Evolutionary conservation across 2,329 filamentous ascomycete genomes (phyloP).

Genomic region (Plenodomus biglobosus): DNA sequence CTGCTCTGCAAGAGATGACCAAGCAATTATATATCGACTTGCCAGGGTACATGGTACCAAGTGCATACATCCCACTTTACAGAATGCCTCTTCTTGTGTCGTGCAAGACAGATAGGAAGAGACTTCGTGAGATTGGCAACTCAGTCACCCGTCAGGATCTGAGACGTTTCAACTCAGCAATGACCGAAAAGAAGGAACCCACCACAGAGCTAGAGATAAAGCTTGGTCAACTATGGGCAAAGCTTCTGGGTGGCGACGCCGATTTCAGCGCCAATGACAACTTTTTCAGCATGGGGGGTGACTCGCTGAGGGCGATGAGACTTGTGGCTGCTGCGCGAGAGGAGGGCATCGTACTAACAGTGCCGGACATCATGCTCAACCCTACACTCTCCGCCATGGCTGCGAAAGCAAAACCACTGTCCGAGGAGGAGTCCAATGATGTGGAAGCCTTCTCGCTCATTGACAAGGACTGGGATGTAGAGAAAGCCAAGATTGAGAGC

Average conservation of each 20-base stretch:
- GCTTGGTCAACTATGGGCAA: slow-evolving; percentile 35
- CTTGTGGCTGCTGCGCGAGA: slow-evolving; percentile 58
- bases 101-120: slow-evolving; percentile 42
- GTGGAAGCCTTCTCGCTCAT: slow-evolving; percentile 41
- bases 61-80: slow-evolving; percentile 40
- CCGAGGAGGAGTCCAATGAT: slow-evolving; percentile 19
- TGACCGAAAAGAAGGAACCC: slow-evolving; percentile 49
- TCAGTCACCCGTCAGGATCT: slow-evolving; percentile 37
- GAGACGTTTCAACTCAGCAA: slow-evolving; percentile 33
- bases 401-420: slow-evolving; percentile 28
- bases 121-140: slow-evolving; percentile 38
- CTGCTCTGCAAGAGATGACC: slow-evolving; percentile 32
- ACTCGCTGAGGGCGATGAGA: slow-evolving; percentile 57
- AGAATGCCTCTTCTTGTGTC: slow-evolving; percentile 42
- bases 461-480: slow-evolving; percentile 24
- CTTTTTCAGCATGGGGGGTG: slow-evolving; percentile 54
- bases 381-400: slow-evolving; percentile 53
- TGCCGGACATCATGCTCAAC: slow-evolving; percentile 58
- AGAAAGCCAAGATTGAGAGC: slow-evolving; percentile 43
- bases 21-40: slow-evolving; percentile 32
- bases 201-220: slow-evolving; percentile 36
- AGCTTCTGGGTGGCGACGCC: slow-evolving; percentile 35
- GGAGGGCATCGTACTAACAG: slow-evolving; percentile 54
- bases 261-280: slow-evolving; percentile 41
- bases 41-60: slow-evolving; percentile 42